A percentile compares a stretch with the other conserved stretches of the same genome.
Evolutionary conservation across 2,329 filamentous ascomycete species (phyloP).

Genomic region (Mariannaea sp.): DNA sequence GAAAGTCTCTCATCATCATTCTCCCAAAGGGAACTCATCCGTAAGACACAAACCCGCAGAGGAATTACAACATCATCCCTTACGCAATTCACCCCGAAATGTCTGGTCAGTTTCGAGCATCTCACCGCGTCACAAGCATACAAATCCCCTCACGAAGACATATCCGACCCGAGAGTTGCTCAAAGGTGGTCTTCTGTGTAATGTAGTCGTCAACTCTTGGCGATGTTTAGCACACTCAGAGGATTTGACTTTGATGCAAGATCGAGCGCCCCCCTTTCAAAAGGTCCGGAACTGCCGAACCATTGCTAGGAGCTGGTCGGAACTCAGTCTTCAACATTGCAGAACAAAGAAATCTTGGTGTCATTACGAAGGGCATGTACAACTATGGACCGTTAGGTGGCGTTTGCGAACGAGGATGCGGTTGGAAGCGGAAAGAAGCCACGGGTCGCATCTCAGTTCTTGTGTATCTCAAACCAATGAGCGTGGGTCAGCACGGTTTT

Average conservation of each 20-base stretch:
- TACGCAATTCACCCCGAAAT: not conserved
- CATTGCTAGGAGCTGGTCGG: not conserved
- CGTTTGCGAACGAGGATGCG: not conserved
- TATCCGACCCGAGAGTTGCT: conserved; percentile 22
- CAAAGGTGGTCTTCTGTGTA: conserved; percentile 13
- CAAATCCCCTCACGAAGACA: conserved; percentile 5
- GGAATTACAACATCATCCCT: not conserved
- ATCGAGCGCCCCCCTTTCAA: conserved; percentile 2
- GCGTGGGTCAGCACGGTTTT: conserved; percentile 16
- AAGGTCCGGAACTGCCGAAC: not conserved
- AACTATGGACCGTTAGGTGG: not conserved
- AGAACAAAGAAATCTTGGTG: not conserved
- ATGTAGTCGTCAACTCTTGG: conserved; percentile 21
- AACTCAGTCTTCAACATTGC: not conserved
- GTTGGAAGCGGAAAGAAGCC: not conserved
- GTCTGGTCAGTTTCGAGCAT: not conserved
- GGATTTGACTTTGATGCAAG: conserved; percentile 11
- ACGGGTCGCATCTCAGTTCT: not conserved
- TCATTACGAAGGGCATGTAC: conserved; percentile 15
- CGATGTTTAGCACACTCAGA: not conserved
- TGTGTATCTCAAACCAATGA: not conserved
- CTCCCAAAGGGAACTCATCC: not conserved
- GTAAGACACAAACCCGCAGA: not conserved
- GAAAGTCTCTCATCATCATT: not conserved
- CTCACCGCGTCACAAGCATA: conserved; percentile 19